phyloP scores from a whole-genome alignment of 83 land plant genomes.

The Larix sibirica region DNA sequence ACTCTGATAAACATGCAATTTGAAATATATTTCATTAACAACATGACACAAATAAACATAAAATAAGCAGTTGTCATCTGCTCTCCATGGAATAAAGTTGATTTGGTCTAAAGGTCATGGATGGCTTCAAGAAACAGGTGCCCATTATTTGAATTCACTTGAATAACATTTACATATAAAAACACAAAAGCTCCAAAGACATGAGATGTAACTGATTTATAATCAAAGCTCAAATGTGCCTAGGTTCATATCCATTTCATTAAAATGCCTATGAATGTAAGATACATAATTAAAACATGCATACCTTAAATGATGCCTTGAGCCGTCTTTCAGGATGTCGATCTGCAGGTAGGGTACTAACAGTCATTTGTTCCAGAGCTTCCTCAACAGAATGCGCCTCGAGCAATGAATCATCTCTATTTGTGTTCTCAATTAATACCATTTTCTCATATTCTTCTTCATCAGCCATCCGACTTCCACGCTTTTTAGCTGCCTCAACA shows the following conservation, averaged over 20 bases:
- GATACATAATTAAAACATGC: not conserved
- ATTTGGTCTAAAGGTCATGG: not conserved
- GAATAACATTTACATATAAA: not conserved
- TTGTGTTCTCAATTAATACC: conserved; percentile 72
- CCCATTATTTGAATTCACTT: not conserved
- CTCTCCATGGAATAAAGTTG: not conserved
- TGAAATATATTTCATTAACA: not conserved
- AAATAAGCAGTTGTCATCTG: not conserved
- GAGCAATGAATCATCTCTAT: conserved; percentile 79
- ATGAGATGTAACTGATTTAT: not conserved
- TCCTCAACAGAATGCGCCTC: conserved; percentile 89
- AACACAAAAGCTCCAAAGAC: conserved; percentile 1
- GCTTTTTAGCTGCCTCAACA: conserved; percentile 69
- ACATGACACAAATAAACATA: not conserved
- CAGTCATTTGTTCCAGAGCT: conserved; percentile 70
- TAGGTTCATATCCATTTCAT: not conserved
- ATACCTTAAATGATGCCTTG: conserved; percentile 91
- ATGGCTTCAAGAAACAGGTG: not conserved
- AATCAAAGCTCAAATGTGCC: not conserved
- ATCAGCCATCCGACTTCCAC: conserved; percentile 57
- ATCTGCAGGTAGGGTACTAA: conserved; percentile 63
- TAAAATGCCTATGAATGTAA: not conserved
- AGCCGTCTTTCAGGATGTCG: conserved; percentile 89
- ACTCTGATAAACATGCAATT: not conserved
- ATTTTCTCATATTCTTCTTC: conserved; percentile 94